These are phyloP conservation scores for Phytophthora litchii DNA, from an alignment of 352 stramenopile species.

Conservation along the genomic window DNA sequence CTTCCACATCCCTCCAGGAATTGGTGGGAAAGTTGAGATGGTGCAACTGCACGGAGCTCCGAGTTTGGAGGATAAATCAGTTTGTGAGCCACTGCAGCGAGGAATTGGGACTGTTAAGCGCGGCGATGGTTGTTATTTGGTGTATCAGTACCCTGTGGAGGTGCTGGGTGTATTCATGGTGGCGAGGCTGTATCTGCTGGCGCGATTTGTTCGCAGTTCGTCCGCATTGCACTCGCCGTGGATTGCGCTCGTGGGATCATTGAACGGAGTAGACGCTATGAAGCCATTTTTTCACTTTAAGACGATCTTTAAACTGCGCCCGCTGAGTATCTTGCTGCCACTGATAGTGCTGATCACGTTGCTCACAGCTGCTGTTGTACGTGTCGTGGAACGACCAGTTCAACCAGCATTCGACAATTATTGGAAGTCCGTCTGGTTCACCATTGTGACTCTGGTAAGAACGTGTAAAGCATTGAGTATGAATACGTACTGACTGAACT, in stretches of 20 bases:
- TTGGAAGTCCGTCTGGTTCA: conserved; percentile 77
- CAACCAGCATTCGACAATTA: conserved; percentile 72
- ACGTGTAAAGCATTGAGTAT: neutral
- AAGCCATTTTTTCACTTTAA: conserved; percentile 85
- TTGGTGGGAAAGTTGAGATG: conserved; percentile 48
- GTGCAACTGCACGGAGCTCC: conserved; percentile 51
- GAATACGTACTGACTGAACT: neutral
- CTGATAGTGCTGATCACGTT: conserved; percentile 62
- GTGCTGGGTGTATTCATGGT: conserved; percentile 74
- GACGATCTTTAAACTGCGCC: conserved; percentile 73
- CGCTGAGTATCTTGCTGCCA: conserved; percentile 63
- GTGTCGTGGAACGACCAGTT: conserved; percentile 71
- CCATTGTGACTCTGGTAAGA: conserved; percentile 69
- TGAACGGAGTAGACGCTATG: conserved; percentile 83
- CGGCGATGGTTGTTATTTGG: conserved; percentile 54
- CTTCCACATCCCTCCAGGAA: conserved; percentile 66
- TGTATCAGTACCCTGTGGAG: conserved; percentile 71
- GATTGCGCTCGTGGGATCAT: conserved; percentile 70
- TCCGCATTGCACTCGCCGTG: conserved; percentile 78
- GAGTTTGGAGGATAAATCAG: conserved; percentile 8
- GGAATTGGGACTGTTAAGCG: conserved; percentile 37
- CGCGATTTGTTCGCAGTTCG: conserved; percentile 68
- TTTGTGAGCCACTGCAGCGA: conserved; percentile 27
- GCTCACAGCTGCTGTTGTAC: conserved; percentile 70
- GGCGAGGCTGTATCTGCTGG: conserved; percentile 66